A percentile compares a stretch with the other conserved stretches of the same genome.
Conservation (phyloP, 2,329 filamentous ascomycete genomes). For the Colletotrichum ledebouriae region DNA sequence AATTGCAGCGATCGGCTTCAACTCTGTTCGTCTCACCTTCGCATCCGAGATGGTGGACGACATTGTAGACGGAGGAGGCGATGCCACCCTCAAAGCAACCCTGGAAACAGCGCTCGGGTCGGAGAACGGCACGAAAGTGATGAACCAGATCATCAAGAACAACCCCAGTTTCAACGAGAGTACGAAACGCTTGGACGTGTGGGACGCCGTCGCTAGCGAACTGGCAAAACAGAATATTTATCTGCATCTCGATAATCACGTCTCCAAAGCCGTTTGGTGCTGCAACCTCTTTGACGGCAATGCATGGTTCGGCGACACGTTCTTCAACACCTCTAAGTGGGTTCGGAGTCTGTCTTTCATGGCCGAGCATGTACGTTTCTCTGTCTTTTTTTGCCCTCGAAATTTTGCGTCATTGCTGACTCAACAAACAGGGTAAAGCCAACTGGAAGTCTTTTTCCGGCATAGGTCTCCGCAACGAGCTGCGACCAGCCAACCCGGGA, state of each 20-base stretch:
- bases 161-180: slow-evolving; percentile 63
- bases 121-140: slow-evolving; percentile 61
- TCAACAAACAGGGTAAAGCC: slow-evolving; percentile 48
- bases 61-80: slow-evolving; percentile 54
- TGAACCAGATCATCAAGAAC: slow-evolving; percentile 60
- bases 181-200: slow-evolving; percentile 64
- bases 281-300: slow-evolving; percentile 61
- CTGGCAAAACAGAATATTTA: slow-evolving; percentile 61
- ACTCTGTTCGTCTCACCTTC: slow-evolving; percentile 67
- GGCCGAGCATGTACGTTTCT: slow-evolving; percentile 58
- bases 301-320: slow-evolving; percentile 64
- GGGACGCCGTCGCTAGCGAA: slow-evolving; percentile 67
- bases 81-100: slow-evolving; percentile 54
- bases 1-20: slow-evolving; percentile 66
- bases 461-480: slow-evolving; percentile 60
- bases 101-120: slow-evolving; percentile 57
- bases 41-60: slow-evolving; percentile 70
- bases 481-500: slow-evolving; percentile 50
- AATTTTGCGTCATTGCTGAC: background rate
- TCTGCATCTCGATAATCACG: slow-evolving; percentile 63
- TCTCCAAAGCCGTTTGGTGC: slow-evolving; percentile 63
- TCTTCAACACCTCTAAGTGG: slow-evolving; percentile 68
- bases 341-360: slow-evolving; percentile 65
- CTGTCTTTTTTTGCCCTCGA: background rate
- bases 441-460: slow-evolving; percentile 56